Base-by-base conservation (phyloP, 164 flowering plant genomes). In the Vitis vinifera region DNA sequence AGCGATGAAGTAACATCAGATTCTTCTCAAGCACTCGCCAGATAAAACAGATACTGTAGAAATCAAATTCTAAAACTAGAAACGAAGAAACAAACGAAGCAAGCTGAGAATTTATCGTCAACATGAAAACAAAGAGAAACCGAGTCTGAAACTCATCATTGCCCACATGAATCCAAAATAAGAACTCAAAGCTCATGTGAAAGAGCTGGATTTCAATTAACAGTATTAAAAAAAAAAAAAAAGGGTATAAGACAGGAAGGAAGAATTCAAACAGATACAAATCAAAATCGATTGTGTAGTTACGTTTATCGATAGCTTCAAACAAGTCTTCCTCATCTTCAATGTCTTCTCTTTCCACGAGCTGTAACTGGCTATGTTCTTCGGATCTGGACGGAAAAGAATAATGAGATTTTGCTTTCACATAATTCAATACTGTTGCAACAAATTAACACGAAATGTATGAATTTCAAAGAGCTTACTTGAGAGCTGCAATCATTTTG, bases 271-370 rank as follows among this genome's bases (percentile, higher is more conserved):
- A 13, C 51, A 55, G 44, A 55, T 52, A 29, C 59, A 23, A 23
- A 37, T 51, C 11, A 16, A 71, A 59, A 55, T 29, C 9, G 52
- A 67, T 23, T 14, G 8, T 31, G 8, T 37, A 61, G 37, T 76
- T 81, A 93, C 99, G 72, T 75, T 91, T 91, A 76, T 93, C 98
- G 50, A 95, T 93, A 3, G 89, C 83, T 84, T 95, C 97, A 66
- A 95, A 95, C 77, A 89, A 75, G 59, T 93, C 99, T 47, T 94
- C 99, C 63, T 95, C 98, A n/a, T 91, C 96, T 16, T 91, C 96
- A 49, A 89, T 62, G 10, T 91, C 95, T 70, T 92, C 99, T 61
- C 97, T 73, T 63, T 93, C 97, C 17, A 93, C 86, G 70, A 95
- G 86, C 88, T 89, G 99, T 55, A 95, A 37, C 81, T 91, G 94